Conservation (phyloP, 169 alveolate species). For the Fabrea salina region DNA sequence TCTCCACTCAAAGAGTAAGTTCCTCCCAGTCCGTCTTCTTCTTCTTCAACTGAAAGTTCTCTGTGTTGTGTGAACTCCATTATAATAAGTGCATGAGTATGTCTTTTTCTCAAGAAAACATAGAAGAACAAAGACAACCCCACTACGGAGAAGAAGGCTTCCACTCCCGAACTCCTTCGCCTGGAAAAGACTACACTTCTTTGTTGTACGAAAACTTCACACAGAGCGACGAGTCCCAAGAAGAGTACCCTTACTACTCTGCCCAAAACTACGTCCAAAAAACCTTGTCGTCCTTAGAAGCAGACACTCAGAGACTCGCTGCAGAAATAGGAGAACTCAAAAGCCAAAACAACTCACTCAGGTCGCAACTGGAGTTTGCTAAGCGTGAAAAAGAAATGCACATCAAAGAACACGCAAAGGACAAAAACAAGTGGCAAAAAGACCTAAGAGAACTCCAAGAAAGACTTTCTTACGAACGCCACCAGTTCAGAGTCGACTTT, state of each 20-base stretch:
- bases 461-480: not conserved
- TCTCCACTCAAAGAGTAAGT: slow-evolving; percentile 64
- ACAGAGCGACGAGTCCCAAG: not conserved
- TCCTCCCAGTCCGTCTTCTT: slow-evolving; percentile 35
- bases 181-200: not conserved
- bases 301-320: not conserved
- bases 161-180: slow-evolving; percentile 3
- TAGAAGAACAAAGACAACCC: too few species aligned
- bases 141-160: too few species aligned
- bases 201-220: not conserved
- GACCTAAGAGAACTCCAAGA: not conserved
- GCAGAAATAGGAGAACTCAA: not conserved
- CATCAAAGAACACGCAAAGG: slow-evolving; percentile 9
- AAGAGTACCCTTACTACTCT: too few species aligned
- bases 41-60: too few species aligned
- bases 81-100: too few species aligned
- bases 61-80: too few species aligned
- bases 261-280: too few species aligned
- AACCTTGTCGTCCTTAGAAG: not conserved
- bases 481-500: not conserved
- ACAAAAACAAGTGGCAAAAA: not conserved
- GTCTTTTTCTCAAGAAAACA: too few species aligned
- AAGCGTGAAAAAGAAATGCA: slow-evolving; percentile 28
- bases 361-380: not conserved
- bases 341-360: not conserved